These are phyloP conservation scores for Fomitopsis pulvina DNA, from an alignment of 768 basidiomycete genomes.

Conservation along the genomic window DNA sequence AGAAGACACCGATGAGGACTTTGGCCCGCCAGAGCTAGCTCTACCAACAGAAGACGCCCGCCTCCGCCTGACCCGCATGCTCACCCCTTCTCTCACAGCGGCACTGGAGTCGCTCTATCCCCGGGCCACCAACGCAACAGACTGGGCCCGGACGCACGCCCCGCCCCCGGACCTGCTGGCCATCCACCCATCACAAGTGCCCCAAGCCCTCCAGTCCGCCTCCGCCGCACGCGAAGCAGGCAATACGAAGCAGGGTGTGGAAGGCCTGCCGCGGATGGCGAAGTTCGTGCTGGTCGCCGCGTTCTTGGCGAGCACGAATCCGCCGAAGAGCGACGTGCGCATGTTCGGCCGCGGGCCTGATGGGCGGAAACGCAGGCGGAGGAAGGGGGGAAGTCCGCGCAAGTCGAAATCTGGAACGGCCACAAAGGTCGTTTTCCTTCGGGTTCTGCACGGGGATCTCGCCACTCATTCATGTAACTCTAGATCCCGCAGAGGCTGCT, in stretches of 20 bases:
- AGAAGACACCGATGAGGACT: conserved; percentile 18
- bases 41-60: conserved; percentile 51
- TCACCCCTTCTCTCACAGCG: conserved; percentile 52
- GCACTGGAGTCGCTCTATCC: conserved; percentile 68
- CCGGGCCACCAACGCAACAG: conserved; percentile 52
- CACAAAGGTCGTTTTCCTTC: conserved; percentile 7
- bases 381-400: conserved; percentile 28
- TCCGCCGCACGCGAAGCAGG: background rate
- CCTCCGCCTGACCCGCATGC: conserved; percentile 58
- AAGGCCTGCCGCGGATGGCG: conserved; percentile 54
- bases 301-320: conserved; percentile 83
- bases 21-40: conserved; percentile 17
- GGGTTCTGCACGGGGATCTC: too few species aligned
- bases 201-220: conserved; percentile 5
- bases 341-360: conserved; percentile 76
- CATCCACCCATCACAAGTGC: conserved; percentile 18
- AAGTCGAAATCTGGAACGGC: conserved; percentile 17
- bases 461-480: too few species aligned
- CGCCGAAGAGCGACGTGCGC: conserved; percentile 68
- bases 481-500: conserved; percentile 73
- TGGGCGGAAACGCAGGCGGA: conserved; percentile 53
- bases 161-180: conserved; percentile 37
- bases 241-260: conserved; percentile 10
- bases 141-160: conserved; percentile 52
- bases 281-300: conserved; percentile 73